phyloP scores from a whole-genome alignment of 139 green algal genomes.

The Astrephomene gubernaculifera region DNA sequence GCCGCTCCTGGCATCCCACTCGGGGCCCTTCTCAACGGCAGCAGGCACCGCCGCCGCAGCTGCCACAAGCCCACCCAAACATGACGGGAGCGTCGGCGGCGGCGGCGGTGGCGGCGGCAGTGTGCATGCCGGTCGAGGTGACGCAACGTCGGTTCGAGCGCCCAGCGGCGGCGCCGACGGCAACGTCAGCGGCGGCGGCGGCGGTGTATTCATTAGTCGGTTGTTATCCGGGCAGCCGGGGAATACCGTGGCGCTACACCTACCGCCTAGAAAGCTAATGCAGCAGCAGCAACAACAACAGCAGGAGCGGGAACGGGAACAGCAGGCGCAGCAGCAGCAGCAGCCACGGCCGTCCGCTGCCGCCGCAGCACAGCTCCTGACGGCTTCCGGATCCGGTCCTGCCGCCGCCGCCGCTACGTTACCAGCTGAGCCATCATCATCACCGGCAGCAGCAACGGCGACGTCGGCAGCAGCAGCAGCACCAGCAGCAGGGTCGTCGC shows the following conservation, averaged over 20 bases:
- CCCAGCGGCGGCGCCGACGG: background rate
- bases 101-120: background rate
- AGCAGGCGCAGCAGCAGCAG: background rate
- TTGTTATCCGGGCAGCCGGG: background rate
- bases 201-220: constrained; percentile 9
- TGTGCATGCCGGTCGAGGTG: background rate
- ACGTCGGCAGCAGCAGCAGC: no score
- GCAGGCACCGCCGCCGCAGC: background rate
- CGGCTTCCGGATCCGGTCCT: no score
- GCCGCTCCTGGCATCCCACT: no score
- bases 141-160: no score
- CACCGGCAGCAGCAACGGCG: no score
- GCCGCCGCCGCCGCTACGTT: no score
- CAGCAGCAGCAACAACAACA: background rate
- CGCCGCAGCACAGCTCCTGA: no score
- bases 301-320: background rate
- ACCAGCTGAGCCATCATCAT: no score
- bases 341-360: no score
- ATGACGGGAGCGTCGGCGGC: background rate
- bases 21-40: no score
- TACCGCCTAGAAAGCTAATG: constrained; percentile 6
- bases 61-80: background rate
- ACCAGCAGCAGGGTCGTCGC: no score
- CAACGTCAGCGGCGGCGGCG: background rate
- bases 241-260: background rate